Evolutionary conservation across 2,329 filamentous ascomycete genomes (phyloP), one percentile per base, ranked within the genome.

Genomic region (Ophiostoma pallidulum): DNA sequence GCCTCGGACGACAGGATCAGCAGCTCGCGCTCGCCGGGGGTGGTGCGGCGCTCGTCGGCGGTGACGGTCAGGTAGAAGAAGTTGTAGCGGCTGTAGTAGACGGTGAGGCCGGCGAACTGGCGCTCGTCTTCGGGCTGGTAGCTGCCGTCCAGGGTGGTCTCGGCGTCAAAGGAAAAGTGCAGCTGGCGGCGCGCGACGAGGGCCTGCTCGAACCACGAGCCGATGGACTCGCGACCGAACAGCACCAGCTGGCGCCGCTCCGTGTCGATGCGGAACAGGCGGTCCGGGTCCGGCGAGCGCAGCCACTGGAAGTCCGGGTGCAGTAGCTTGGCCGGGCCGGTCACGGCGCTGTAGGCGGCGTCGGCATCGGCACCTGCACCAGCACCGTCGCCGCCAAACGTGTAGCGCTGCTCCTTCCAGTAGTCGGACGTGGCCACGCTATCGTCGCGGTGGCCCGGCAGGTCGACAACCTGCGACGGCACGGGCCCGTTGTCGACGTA

Each of bases 131-230:
- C 59, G 0, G 78, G 78, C 0, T 64, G 61, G 54, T 46, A 50
- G 42, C 42, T 32, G 31, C 78, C 80, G 49, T 94, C 88, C 51
- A 94, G 94, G 40, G 87, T 88, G 28, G 85, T 78, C 66, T 96
- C 91, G 65, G 94, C 80, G 59, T 91, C 94, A 57, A 92, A 85
- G 7, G 86, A 84, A 62, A 96, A 82, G 57, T 78, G 74, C 18
- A 67, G 69, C 59, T 78, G 74, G 4, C 74, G 68, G 7, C 75
- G 64, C 0, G 75, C 75, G 1, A 78, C 72, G 2, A 78, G 65
- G 0, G 74, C 64, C 58, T 78, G 74, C 58, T 78, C 75, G 55
- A 77, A 78, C 75, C 75, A 78, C 2, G 73, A 77, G 0, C 75
- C 75, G 35, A 75, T 66, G 2, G 68, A 62, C 57, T 78, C 75